Conservation (phyloP, 2,329 filamentous ascomycete species). For the Fusarium sp. region DNA sequence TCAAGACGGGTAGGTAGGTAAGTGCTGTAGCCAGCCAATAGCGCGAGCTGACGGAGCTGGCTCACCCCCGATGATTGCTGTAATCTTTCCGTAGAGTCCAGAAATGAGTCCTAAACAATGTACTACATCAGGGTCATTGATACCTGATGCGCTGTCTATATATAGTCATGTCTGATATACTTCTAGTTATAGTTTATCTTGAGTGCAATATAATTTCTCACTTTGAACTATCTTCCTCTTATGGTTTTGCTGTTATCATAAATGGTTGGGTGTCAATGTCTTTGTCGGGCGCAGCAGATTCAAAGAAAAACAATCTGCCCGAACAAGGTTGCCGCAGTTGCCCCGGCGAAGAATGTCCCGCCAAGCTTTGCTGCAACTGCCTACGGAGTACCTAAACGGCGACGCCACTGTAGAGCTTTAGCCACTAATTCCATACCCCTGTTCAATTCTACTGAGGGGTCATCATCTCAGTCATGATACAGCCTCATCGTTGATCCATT, state of each 20-base stretch:
- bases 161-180: too few species aligned
- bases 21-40: neutral
- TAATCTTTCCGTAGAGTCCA: neutral
- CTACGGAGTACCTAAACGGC: too few species aligned
- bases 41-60: neutral
- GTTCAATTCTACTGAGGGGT: constrained; percentile 6
- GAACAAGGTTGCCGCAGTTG: constrained; percentile 37
- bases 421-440: neutral
- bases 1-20: neutral
- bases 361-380: neutral
- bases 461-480: neutral
- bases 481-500: neutral
- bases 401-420: neutral
- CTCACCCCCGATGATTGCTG: neutral
- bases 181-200: neutral
- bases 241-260: constrained; percentile 15
- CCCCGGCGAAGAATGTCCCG: constrained; percentile 27
- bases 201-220: too few species aligned
- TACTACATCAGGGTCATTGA: neutral
- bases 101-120: neutral
- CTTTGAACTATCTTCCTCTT: too few species aligned
- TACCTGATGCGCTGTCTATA: neutral
- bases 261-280: constrained; percentile 9
- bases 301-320: constrained; percentile 28
- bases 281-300: constrained; percentile 23